phyloP scores from a whole-genome alignment of 371 early-diverging fungal genomes.

The Mucor ambiguus region DNA sequence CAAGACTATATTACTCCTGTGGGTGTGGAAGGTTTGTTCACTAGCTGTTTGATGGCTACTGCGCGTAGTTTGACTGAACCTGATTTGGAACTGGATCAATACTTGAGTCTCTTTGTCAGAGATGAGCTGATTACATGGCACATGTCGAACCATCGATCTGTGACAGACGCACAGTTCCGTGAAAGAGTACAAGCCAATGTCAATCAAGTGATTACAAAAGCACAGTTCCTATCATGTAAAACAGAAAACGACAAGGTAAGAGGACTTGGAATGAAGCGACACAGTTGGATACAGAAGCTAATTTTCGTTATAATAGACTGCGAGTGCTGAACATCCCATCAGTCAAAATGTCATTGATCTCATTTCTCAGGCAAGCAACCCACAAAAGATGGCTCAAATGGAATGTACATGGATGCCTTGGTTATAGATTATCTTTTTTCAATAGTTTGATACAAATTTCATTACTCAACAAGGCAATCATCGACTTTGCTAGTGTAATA shows the following conservation, averaged over 20 bases:
- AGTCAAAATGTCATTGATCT: slow-evolving; percentile 86
- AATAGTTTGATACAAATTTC: too few relatives aligned
- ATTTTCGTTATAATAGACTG: slow-evolving; percentile 19
- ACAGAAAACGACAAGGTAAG: slow-evolving; percentile 64
- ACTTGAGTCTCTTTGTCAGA: slow-evolving; percentile 82
- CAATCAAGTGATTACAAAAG: slow-evolving; percentile 69
- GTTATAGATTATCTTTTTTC: slow-evolving; percentile 18
- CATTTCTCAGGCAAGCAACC: slow-evolving; percentile 89
- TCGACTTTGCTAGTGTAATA: too few relatives aligned
- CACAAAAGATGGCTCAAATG: slow-evolving; percentile 92
- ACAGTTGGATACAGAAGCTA: neutral
- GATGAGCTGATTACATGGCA: slow-evolving; percentile 91
- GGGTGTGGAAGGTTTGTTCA: slow-evolving; percentile 92
- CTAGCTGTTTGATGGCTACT: slow-evolving; percentile 77
- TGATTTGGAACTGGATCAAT: slow-evolving; percentile 83
- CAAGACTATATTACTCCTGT: slow-evolving; percentile 92
- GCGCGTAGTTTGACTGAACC: slow-evolving; percentile 78
- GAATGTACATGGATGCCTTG: slow-evolving; percentile 87
- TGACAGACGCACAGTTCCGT: slow-evolving; percentile 64
- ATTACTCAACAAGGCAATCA: too few relatives aligned
- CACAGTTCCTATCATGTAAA: slow-evolving; percentile 73
- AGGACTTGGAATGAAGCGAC: neutral
- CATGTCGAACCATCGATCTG: slow-evolving; percentile 52
- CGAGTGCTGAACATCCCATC: slow-evolving; percentile 56
- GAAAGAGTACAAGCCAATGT: slow-evolving; percentile 69